Base-by-base conservation (phyloP, 192 early-diverging fungal species). In the Coemansia erecta region DNA sequence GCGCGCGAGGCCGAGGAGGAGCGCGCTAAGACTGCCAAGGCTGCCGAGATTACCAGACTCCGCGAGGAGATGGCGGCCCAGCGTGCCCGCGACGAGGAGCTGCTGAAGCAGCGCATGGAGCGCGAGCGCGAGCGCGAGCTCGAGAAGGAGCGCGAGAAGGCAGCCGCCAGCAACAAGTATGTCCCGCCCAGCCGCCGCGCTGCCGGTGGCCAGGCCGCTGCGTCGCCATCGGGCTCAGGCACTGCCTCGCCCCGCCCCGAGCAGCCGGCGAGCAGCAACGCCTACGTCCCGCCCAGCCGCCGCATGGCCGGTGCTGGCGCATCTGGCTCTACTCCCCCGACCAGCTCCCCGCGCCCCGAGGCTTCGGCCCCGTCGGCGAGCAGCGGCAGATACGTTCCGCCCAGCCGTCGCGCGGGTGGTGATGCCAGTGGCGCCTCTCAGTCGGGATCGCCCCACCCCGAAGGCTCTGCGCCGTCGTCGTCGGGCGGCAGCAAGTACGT, bases 41-140 rank as follows among this genome's bases (percentile, higher is more conserved):
- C 59, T 0, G 77, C 77, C 1, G 77, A 80, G 54, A 24, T 70
- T n/a, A 64, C 71, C 4, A 51, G 45, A 18, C 67, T 66, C 18
- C 76, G 76, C 40, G 76, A 78, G 63, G 65, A 65, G 39, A 53
- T 78, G 66, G 70, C 70, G 11, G 70, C 66, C 8, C 76, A 78
- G 65, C 69, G 76, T 21, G 66, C 60, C 0, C 69, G 70, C 28
- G 76, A 78, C 46, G 68, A 68, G 51, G 76, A 78, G 70, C 54
- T 68, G 15, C 59, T 78, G 58, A 53, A 73, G n/a, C 71, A 74
- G 53, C 84, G 85, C 49, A 19, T 78, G 61, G 71, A 77, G 56
- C 68, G 52, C 21, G 63, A 70, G 35, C 53, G 39, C 28, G 41
- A 46, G 62, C 15, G 17, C 35, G 58, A 72, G 70, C 53, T 64